Percentiles rank a stretch among this genome's conserved stretches.
Evolutionary conservation across 352 stramenopile genomes (phyloP).

Genomic region (Detonula confervacea): DNA sequence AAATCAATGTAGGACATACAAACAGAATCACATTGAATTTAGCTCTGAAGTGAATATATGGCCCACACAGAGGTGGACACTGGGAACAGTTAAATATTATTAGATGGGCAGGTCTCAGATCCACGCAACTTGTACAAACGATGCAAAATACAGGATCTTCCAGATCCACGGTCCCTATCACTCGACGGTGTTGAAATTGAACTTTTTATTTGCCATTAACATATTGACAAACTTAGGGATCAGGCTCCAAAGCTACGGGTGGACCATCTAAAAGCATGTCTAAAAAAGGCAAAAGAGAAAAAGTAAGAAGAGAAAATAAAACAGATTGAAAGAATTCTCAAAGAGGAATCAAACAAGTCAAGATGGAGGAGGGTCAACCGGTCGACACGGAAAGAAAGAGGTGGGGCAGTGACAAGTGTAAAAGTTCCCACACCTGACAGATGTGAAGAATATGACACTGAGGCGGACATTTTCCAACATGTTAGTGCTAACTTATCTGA

Average conservation of each 20-base stretch:
- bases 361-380: not conserved
- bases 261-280: not conserved
- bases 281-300: not conserved
- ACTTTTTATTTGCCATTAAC: not conserved
- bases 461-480: not conserved
- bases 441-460: not conserved
- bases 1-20: not conserved
- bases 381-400: not conserved
- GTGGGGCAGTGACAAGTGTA: not conserved
- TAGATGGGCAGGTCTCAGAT: not conserved
- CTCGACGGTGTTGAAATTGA: not conserved
- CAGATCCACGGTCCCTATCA: not conserved
- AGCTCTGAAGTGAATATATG: not conserved
- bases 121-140: not conserved
- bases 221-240: not conserved
- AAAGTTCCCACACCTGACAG: conserved; percentile 4
- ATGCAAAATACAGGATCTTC: not conserved
- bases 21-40: not conserved
- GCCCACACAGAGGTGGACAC: not conserved
- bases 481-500: not conserved
- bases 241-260: not conserved
- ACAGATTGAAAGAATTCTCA: not conserved
- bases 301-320: no score
- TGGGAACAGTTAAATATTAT: not conserved
- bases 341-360: not conserved